Evolutionary conservation across 768 basidiomycete genomes (phyloP).

Genomic region (Serendipita sp.): DNA sequence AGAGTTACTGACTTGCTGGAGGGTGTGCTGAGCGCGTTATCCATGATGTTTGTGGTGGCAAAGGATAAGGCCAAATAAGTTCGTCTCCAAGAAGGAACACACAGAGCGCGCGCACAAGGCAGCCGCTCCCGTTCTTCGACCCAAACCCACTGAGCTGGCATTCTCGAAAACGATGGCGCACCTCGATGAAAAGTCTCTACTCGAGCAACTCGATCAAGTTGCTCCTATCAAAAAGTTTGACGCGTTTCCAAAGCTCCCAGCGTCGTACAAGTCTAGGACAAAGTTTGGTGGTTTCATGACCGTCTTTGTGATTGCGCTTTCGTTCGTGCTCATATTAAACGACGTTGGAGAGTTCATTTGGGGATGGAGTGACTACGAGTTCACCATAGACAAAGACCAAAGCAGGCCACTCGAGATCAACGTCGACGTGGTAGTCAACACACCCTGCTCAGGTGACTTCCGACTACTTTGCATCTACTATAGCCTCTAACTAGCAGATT

Average conservation of each 20-base stretch:
- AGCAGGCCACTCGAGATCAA: conserved; percentile 64
- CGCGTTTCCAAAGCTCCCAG: conserved; percentile 74
- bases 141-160: conserved; percentile 6
- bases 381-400: conserved; percentile 60
- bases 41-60: no score
- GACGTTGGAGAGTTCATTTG: conserved; percentile 85
- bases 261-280: conserved; percentile 66
- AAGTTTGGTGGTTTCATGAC: conserved; percentile 73
- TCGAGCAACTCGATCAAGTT: conserved; percentile 37
- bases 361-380: conserved; percentile 85
- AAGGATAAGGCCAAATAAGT: neutral
- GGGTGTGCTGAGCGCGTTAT: no score
- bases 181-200: conserved; percentile 11
- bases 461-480: neutral
- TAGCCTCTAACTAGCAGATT: conserved; percentile 9
- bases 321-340: conserved; percentile 65
- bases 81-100: neutral
- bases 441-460: conserved; percentile 79
- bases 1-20: neutral
- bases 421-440: conserved; percentile 82
- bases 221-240: conserved; percentile 63
- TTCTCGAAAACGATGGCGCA: neutral
- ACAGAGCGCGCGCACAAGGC: neutral
- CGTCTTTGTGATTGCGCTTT: conserved; percentile 42
- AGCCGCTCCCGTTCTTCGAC: neutral